A percentile compares a stretch with the other conserved stretches of the same genome.
These are phyloP conservation scores for Gigaspora rosea DNA, from an alignment of 192 early-diverging fungal species.

Conservation along the genomic window DNA sequence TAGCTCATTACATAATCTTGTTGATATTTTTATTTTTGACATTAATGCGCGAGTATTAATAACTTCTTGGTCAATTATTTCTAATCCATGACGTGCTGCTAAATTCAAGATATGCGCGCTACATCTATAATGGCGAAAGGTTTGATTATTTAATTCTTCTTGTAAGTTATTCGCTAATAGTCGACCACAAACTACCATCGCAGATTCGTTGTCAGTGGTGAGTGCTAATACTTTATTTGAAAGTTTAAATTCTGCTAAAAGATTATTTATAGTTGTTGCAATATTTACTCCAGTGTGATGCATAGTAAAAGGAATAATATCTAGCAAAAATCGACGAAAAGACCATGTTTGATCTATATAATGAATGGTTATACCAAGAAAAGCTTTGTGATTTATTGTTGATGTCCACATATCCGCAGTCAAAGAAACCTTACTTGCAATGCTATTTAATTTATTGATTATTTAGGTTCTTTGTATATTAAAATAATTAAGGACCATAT, in stretches of 20 bases:
- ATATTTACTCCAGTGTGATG: background rate
- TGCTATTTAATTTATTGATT: background rate
- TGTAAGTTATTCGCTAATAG: background rate
- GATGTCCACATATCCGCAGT: constrained; percentile 26
- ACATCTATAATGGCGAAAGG: constrained; percentile 3
- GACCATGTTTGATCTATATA: background rate
- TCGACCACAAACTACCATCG: background rate
- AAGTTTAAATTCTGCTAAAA: background rate
- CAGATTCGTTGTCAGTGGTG: constrained; percentile 10
- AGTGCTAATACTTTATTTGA: background rate
- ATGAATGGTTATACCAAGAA: constrained; percentile 11
- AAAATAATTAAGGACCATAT: background rate
- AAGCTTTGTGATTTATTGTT: background rate
- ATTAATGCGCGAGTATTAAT: background rate
- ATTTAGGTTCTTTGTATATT: background rate
- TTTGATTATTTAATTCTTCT: background rate
- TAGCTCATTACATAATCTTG: background rate
- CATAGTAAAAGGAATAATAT: constrained; percentile 10
- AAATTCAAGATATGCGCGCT: constrained; percentile 5
- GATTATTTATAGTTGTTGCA: background rate
- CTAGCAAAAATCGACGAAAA: background rate
- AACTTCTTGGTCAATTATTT: background rate
- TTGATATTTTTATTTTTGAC: background rate
- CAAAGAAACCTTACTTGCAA: background rate
- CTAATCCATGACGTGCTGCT: background rate